Percentiles rank a stretch among this genome's conserved stretches.
Conservation (phyloP, 306 rosid genomes). For the Sicyos edulis region DNA sequence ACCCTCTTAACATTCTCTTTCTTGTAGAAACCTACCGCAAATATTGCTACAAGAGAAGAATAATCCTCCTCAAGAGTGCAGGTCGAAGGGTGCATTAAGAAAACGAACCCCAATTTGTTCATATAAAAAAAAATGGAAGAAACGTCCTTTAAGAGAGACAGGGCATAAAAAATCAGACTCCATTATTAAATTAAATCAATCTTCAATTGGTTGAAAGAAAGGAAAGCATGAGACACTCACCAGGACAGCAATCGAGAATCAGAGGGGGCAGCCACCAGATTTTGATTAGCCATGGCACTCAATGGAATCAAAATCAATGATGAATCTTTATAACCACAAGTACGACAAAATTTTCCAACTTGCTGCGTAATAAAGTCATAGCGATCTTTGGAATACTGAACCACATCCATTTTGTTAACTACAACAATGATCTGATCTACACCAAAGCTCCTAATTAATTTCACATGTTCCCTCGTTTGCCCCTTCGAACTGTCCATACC, state of each 20-base stretch:
- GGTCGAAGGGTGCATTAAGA: not conserved
- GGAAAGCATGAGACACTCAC: conserved; percentile 35
- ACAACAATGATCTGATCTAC: conserved; percentile 90
- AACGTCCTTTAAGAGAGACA: not conserved
- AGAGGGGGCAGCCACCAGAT: conserved; percentile 81
- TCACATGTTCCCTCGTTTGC: conserved; percentile 91
- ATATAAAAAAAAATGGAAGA: conserved; percentile 8
- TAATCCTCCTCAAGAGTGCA: not conserved
- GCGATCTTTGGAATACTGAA: conserved; percentile 70
- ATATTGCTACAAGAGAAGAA: conserved; percentile 9
- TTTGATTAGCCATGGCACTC: conserved; percentile 91
- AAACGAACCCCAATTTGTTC: not conserved
- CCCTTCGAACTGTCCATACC: conserved; percentile 85
- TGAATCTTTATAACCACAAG: conserved; percentile 81
- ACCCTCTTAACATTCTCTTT: not conserved
- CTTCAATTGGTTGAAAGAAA: not conserved
- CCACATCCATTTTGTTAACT: conserved; percentile 88
- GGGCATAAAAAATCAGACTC: not conserved
- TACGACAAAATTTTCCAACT: conserved; percentile 67
- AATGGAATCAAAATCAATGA: conserved; percentile 73
- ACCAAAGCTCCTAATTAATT: conserved; percentile 93
- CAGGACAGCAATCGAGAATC: conserved; percentile 54
- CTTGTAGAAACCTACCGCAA: not conserved
- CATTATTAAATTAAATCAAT: conserved; percentile 2
- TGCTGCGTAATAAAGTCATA: conserved; percentile 72